Conservation (phyloP, 768 basidiomycete species). For the Boletus pseudo-olivaceus region DNA sequence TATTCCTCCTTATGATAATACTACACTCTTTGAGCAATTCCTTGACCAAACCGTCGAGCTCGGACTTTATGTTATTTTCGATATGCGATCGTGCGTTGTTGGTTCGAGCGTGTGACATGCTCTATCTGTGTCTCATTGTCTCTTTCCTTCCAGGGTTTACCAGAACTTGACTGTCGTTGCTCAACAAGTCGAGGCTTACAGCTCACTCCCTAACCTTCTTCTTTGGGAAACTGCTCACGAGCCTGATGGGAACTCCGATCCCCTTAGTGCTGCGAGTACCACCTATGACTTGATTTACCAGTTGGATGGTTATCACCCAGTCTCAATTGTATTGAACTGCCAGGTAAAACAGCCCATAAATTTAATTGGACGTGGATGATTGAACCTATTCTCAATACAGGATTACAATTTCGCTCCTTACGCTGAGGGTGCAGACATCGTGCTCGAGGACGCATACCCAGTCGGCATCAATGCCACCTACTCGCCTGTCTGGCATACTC, state of each 20-base stretch:
- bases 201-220: constrained; percentile 62
- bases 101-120: background rate
- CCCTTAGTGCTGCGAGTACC: constrained; percentile 50
- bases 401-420: constrained; percentile 62
- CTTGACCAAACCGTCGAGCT: constrained; percentile 17
- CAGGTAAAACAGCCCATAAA: constrained; percentile 11
- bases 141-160: constrained; percentile 41
- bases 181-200: constrained; percentile 61
- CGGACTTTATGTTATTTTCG: constrained; percentile 66
- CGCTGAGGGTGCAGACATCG: constrained; percentile 61
- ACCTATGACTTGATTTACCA: constrained; percentile 46
- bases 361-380: background rate
- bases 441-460: constrained; percentile 46
- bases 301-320: constrained; percentile 56
- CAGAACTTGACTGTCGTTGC: constrained; percentile 58
- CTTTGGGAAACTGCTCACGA: constrained; percentile 74
- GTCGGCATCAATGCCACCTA: constrained; percentile 59
- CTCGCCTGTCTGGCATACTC: constrained; percentile 56
- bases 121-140: background rate
- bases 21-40: constrained; percentile 34
- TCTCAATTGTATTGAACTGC: constrained; percentile 54
- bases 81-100: constrained; percentile 57
- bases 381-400: constrained; percentile 19
- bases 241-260: constrained; percentile 66
- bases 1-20: constrained; percentile 60